Conservation (phyloP, 345 rosid species). For the Brassica incana region DNA sequence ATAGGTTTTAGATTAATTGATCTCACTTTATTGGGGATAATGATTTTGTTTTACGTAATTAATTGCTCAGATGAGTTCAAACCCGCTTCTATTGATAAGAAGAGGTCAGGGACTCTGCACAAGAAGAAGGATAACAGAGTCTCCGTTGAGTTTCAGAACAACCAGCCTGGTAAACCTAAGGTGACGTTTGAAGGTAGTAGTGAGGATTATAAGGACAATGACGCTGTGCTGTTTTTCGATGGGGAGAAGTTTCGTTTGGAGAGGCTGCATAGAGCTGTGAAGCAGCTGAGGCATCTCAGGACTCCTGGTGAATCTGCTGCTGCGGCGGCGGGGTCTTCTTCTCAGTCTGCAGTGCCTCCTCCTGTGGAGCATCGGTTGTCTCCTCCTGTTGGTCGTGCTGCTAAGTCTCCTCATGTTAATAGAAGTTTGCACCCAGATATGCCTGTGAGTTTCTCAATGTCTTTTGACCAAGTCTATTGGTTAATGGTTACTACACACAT, state of each 20-base stretch:
- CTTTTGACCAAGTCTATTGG: not conserved
- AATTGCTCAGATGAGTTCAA: slow-evolving; percentile 70
- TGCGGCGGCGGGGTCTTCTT: not conserved
- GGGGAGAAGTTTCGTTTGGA: slow-evolving; percentile 74
- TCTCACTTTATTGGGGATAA: not conserved
- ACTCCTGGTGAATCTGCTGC: slow-evolving; percentile 51
- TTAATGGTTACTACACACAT: too few relatives aligned
- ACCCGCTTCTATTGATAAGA: slow-evolving; percentile 91
- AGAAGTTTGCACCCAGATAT: slow-evolving; percentile 49
- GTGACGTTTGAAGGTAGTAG: slow-evolving; percentile 79
- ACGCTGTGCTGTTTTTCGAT: slow-evolving; percentile 55
- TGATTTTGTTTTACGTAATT: not conserved
- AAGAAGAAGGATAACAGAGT: slow-evolving; percentile 82
- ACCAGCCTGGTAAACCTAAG: slow-evolving; percentile 73
- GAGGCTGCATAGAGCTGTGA: slow-evolving; percentile 77
- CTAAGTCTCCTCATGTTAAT: slow-evolving; percentile 46
- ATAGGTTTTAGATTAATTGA: not conserved
- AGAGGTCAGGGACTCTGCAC: slow-evolving; percentile 61
- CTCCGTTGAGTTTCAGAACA: slow-evolving; percentile 81
- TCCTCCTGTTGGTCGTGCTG: slow-evolving; percentile 49
- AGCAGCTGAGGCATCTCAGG: slow-evolving; percentile 60
- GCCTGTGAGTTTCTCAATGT: slow-evolving; percentile 45
- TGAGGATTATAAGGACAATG: not conserved
- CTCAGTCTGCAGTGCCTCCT: slow-evolving; percentile 15
- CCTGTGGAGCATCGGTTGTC: slow-evolving; percentile 49